Percentiles rank a stretch among this genome's conserved stretches.
Conservation (phyloP, 2,329 filamentous ascomycete genomes). For the Triangularia verruculosa region DNA sequence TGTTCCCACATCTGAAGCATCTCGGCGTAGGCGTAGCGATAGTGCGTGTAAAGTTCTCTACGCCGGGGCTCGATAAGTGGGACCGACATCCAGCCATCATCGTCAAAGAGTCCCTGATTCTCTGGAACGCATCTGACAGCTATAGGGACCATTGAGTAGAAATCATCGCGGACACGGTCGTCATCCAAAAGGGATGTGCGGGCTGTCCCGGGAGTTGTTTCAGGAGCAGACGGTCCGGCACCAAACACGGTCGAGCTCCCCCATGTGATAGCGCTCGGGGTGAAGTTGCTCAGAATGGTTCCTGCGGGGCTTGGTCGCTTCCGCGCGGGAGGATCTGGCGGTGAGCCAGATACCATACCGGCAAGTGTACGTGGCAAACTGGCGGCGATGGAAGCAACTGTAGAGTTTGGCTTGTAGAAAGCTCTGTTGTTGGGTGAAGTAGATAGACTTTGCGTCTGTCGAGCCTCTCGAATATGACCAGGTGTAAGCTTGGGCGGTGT, state of each 20-base stretch:
- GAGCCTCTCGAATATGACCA: slow-evolving; percentile 44
- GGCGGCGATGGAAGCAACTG: slow-evolving; percentile 53
- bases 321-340: slow-evolving; percentile 34
- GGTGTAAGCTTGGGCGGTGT: slow-evolving; percentile 53
- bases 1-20: slow-evolving; percentile 65
- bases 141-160: slow-evolving; percentile 47
- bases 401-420: slow-evolving; percentile 53
- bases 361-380: slow-evolving; percentile 50
- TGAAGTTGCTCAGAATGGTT: slow-evolving; percentile 54
- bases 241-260: slow-evolving; percentile 45
- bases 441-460: slow-evolving; percentile 52
- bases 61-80: slow-evolving; percentile 55
- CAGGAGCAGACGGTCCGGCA: slow-evolving; percentile 43
- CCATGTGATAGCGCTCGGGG: slow-evolving; percentile 52
- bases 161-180: slow-evolving; percentile 46
- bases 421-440: slow-evolving; percentile 57
- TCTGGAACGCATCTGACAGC: slow-evolving; percentile 53
- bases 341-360: slow-evolving; percentile 41
- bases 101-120: slow-evolving; percentile 65
- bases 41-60: slow-evolving; percentile 52
- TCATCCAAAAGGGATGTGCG: slow-evolving; percentile 55
- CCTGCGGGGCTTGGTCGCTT: slow-evolving; percentile 63
- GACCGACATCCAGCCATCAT: slow-evolving; percentile 62
- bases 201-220: slow-evolving; percentile 40
- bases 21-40: slow-evolving; percentile 65